Percentiles rank a stretch among this genome's conserved stretches.
Evolutionary conservation across 352 stramenopile species (phyloP).

Genomic region (Phytophthora pseudosyringae): DNA sequence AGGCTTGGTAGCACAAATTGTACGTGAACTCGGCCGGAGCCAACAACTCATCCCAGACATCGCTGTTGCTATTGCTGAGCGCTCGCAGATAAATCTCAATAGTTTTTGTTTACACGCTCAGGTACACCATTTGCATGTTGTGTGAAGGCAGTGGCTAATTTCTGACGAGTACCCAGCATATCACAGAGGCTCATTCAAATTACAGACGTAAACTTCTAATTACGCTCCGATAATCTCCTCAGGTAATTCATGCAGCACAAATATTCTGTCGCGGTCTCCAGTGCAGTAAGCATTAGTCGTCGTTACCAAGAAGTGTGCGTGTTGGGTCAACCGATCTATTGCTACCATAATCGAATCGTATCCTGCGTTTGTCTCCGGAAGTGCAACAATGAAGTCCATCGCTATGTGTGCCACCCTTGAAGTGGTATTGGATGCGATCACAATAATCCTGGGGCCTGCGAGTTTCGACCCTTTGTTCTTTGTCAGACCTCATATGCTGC

Average conservation of each 20-base stretch:
- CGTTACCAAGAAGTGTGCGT: conserved; percentile 13
- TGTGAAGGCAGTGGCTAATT: not conserved
- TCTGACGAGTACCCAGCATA: not conserved
- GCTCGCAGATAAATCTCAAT: conserved; percentile 14
- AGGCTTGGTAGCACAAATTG: conserved; percentile 17
- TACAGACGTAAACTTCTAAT: conserved; percentile 14
- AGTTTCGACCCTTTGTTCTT: not conserved
- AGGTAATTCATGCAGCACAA: conserved; percentile 10
- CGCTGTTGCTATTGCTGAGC: too few relatives aligned
- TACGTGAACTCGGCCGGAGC: conserved; percentile 24
- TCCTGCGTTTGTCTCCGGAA: not conserved
- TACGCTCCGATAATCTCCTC: conserved; percentile 25
- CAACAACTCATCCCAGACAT: too few relatives aligned
- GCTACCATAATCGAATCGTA: conserved; percentile 23
- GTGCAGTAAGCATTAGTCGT: conserved; percentile 3
- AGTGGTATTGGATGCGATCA: not conserved
- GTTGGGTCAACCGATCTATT: conserved; percentile 12
- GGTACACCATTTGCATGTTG: conserved; percentile 21
- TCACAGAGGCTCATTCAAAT: conserved; percentile 22
- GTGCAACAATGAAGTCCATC: conserved; percentile 19
- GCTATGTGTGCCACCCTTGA: conserved; percentile 13
- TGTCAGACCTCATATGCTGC: too few relatives aligned
- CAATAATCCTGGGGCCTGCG: conserved; percentile 5
- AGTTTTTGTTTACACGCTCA: conserved; percentile 27
- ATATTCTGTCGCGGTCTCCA: conserved; percentile 3